Evolutionary conservation across 257 asterid species (phyloP).

Genomic region (Echites panduratus): DNA sequence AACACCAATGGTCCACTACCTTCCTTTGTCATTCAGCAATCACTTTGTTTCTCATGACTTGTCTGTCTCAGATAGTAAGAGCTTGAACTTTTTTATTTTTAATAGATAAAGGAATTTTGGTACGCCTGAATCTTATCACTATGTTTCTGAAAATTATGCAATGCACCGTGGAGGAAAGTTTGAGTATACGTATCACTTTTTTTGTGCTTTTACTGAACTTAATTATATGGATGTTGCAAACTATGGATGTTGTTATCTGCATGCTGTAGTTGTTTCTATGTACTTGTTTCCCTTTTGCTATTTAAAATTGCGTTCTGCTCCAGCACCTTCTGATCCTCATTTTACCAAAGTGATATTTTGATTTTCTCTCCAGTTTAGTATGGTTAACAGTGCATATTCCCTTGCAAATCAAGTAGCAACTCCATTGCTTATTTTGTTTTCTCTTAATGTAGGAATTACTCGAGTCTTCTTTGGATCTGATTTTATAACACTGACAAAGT

Average conservation of each 20-base stretch:
- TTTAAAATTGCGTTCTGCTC: neutral
- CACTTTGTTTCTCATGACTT: neutral
- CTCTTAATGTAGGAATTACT: conserved; percentile 50
- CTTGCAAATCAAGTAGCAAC: neutral
- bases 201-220: neutral
- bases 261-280: neutral
- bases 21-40: neutral
- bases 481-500: conserved; percentile 74
- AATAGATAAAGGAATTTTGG: neutral
- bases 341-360: neutral
- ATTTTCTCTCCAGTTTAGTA: neutral
- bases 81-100: neutral
- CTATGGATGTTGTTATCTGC: neutral
- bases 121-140: neutral
- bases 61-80: too few species aligned
- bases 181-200: neutral
- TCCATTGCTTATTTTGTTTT: neutral
- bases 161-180: neutral
- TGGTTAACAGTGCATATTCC: neutral
- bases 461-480: conserved; percentile 93
- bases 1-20: neutral
- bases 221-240: neutral
- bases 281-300: neutral
- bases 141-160: too few species aligned
- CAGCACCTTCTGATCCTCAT: neutral